Base-by-base conservation (phyloP, 2,329 filamentous ascomycete species). In the Dendryphion nanum region DNA sequence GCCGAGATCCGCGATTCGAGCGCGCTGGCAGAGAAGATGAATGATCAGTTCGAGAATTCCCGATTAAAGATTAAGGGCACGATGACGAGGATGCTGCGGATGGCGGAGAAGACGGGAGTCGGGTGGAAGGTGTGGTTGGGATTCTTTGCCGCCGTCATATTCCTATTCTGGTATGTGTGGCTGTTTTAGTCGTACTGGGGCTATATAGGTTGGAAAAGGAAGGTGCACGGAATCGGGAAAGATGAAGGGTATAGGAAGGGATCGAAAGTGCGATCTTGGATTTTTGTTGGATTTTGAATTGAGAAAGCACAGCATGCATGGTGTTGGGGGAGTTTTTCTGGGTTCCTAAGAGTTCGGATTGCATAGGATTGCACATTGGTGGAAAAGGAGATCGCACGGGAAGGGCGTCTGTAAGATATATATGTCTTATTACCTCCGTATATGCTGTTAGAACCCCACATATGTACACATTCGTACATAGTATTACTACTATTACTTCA, bases 41-140 rank as follows among this genome's bases (percentile, higher is more conserved):
- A 97, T 67, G 88, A 95, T 59, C 79, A 82, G 4, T 98, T 97
- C 62, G 91, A 97, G 63, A 82, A 79, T 55, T 94, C 91, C 37
- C 76, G 90, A 21, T 70, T 89, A 36, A 80, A 86, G 47, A 73
- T 98, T 45, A 79, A 83, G 30, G 89, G 91, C 37, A 97, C 94
- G 14, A 97, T 98, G 93, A 95, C 89, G 63, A 77, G 90, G 42
- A 98, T 98, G 93, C 70, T 97, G 50, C 64, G 91, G 37, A 98
- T 98, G 93, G 93, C 93, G 4, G 81, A 97, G 71, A 78, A 82
- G 56, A 95, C 90, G 2, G 93, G 93, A n/a, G 84, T 98, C 7
- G 85, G 89, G 57, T 98, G 93, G 93, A 91, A 81, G 68, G 86
- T 90, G 40, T 98, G 93, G 93, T 66, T 96, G 35, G 76, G 74